Conservation (phyloP, 805 yeast species). For the Candida caryicola region DNA sequence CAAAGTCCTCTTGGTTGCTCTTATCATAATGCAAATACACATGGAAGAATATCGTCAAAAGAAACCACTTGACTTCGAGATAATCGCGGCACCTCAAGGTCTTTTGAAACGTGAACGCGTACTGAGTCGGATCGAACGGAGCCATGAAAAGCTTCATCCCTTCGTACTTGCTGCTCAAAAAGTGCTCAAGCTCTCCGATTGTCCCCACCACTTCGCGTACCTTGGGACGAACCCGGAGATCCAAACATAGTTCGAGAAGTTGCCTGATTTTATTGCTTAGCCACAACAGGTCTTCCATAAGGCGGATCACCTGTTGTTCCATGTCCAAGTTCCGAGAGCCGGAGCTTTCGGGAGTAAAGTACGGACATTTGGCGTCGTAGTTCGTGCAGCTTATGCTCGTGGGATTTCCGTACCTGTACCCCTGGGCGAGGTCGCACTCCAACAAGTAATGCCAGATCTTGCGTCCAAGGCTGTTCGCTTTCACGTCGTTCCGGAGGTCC, state of each 20-base stretch:
- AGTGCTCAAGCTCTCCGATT: conserved; percentile 3
- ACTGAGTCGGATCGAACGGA: conserved; percentile 5
- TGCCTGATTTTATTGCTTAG: conserved; percentile 26
- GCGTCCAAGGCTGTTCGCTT: conserved; percentile 44
- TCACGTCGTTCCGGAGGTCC: conserved; percentile 25
- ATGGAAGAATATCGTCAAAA: conserved; percentile 27
- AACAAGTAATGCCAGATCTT: conserved; percentile 51
- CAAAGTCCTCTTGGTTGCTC: conserved; percentile 20
- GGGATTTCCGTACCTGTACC: conserved; percentile 35
- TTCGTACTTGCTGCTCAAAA: neutral
- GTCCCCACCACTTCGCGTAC: conserved; percentile 18
- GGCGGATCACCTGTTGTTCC: conserved; percentile 35
- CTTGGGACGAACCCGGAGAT: conserved; percentile 16
- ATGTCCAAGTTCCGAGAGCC: conserved; percentile 32
- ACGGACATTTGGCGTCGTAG: conserved; percentile 31
- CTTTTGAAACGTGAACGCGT: conserved; percentile 9
- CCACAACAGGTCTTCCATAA: conserved; percentile 16
- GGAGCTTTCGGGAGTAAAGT: conserved; percentile 31
- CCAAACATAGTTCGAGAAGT: conserved; percentile 22
- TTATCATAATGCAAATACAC: conserved; percentile 41
- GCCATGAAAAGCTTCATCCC: conserved; percentile 1
- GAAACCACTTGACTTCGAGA: conserved; percentile 18
- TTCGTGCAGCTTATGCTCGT: conserved; percentile 19
- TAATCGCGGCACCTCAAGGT: conserved; percentile 15
- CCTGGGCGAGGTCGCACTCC: conserved; percentile 28